These are phyloP conservation scores for Xerocomus minutiporus DNA, from an alignment of 1,284 basidiomycete species.

Conservation along the genomic window DNA sequence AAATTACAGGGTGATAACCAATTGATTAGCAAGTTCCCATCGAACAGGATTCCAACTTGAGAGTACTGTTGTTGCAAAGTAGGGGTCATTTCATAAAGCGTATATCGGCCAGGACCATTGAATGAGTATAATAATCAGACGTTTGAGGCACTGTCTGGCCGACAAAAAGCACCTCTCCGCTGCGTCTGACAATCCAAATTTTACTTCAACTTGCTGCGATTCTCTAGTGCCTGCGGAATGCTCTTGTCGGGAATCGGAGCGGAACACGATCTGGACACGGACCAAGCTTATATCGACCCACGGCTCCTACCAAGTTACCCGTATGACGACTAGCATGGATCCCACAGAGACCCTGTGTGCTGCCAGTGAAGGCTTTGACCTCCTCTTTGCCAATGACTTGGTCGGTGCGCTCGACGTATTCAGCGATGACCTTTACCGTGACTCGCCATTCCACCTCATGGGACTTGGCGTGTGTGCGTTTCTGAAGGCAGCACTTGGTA, in stretches of 20 bases:
- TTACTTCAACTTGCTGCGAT: background rate
- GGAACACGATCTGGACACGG: background rate
- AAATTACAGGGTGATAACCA: too few species aligned
- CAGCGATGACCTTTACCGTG: conserved; percentile 27
- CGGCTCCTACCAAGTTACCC: background rate
- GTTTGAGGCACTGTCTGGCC: background rate
- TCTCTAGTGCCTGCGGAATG: background rate
- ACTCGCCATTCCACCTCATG: conserved; percentile 65
- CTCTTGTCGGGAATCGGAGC: conserved; percentile 14
- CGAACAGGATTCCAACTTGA: background rate
- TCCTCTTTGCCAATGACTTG: conserved; percentile 65
- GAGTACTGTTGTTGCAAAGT: background rate
- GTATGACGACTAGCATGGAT: conserved; percentile 13
- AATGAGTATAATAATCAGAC: too few species aligned
- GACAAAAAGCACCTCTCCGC: too few species aligned
- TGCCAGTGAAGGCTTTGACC: conserved; percentile 60
- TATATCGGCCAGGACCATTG: too few species aligned
- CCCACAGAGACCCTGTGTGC: conserved; percentile 41
- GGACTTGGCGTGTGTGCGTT: conserved; percentile 71
- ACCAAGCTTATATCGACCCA: background rate
- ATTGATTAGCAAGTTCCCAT: too few species aligned
- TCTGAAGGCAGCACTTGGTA: conserved; percentile 71
- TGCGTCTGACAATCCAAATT: background rate
- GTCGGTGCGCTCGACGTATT: conserved; percentile 50
- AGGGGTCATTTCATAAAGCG: too few species aligned